Evolutionary conservation across 129 eudicot species (phyloP), one percentile per base, ranked within the genome.

Genomic region (Artemisia annua): DNA sequence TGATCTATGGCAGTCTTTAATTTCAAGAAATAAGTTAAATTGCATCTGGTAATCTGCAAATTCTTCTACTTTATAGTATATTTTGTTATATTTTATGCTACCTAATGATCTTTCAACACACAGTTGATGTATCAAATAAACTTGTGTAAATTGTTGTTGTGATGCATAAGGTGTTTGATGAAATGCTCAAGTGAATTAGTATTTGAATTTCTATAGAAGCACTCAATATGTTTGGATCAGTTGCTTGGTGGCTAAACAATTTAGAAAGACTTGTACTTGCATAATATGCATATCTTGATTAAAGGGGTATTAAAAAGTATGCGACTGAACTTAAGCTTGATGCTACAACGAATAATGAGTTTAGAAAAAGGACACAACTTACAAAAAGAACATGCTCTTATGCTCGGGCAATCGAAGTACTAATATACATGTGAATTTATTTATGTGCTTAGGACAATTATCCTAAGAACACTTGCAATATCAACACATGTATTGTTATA

Each of bases 201-300:
- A 26, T 26, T 24, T 24, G 28, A 24, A 24, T 24, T 24, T 24
- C 28, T 24, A 24, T 24, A 24, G 28, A 24, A 24, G 28, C 28
- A 24, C 22, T 59, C 7, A 32, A 59, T 59, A 24, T 15, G 13
- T 59, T 22, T 2, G 26, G 7, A 59, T 58, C n/a, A 59, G n/a
- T 22, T 59, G 15, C 64, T 59, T 59, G 64, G 64, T 32, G 13
- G 64, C 64, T 14, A 59, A 59, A 24, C 13, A 59, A 59, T 22
- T 2, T 32, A 62, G n/a, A 28, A 62, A 62, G 67, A 30, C 12
- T 46, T 30, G 7, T 54, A 54, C 26, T 54, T 54, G 17, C 3
- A 54, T 7, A 54, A n/a, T 54, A 54, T 54, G 24, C 60, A 7
- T 22, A 54, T n/a, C 1, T 16, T 17, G 60, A 17, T 24, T 16